Evolutionary conservation across 2,329 filamentous ascomycete genomes (phyloP).

Genomic region (Coniochaeta sp.): DNA sequence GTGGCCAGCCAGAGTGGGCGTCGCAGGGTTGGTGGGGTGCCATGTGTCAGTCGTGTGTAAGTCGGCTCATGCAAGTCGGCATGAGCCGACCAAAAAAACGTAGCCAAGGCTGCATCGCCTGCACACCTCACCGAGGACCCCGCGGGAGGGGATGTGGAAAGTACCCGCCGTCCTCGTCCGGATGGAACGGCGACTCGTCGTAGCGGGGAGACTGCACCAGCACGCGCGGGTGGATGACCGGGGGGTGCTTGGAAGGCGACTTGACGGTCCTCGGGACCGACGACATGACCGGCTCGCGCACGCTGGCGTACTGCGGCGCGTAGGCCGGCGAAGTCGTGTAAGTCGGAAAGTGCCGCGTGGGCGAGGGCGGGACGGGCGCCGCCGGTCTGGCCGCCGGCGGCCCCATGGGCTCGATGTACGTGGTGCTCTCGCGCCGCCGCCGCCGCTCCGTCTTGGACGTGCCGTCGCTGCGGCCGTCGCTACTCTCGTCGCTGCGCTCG

Average conservation of each 20-base stretch:
- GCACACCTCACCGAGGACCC: neutral
- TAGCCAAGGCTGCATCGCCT: neutral
- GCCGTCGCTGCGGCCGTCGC: slow-evolving; percentile 16
- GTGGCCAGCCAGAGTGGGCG: too few species aligned
- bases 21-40: neutral
- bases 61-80: neutral
- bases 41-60: neutral
- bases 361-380: neutral
- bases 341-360: neutral
- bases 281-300: slow-evolving; percentile 10
- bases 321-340: slow-evolving; percentile 6
- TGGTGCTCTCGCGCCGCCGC: slow-evolving; percentile 16
- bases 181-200: slow-evolving; percentile 1
- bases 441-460: slow-evolving; percentile 12
- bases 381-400: slow-evolving; percentile 11
- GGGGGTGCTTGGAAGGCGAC: slow-evolving; percentile 8
- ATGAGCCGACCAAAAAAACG: neutral
- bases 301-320: slow-evolving; percentile 6
- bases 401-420: slow-evolving; percentile 22
- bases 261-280: slow-evolving; percentile 9
- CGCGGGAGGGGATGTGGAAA: neutral
- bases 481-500: slow-evolving; percentile 18
- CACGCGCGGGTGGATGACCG: neutral
- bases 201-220: slow-evolving; percentile 1
- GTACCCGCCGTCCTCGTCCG: neutral